Conservation (phyloP, 345 rosid species). For the Syzygium grande region DNA sequence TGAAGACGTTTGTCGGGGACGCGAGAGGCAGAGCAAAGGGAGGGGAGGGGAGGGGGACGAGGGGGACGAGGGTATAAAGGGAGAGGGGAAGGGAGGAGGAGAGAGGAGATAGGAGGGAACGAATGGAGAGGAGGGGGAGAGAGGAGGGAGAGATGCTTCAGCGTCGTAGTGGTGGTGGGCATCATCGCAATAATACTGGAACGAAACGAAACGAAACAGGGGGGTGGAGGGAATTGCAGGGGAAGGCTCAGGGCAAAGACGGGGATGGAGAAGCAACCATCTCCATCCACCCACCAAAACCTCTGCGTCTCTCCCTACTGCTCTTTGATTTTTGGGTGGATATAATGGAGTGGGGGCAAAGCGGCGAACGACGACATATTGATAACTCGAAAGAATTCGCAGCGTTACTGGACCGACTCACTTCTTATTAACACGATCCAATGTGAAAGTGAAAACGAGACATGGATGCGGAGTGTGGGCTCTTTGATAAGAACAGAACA, state of each 20-base stretch:
- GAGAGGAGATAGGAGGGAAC: conserved; percentile 19
- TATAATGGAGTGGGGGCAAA: background rate
- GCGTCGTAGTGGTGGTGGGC: background rate
- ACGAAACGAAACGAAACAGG: background rate
- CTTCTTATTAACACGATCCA: too few relatives aligned
- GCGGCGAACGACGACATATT: background rate
- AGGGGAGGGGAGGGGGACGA: background rate
- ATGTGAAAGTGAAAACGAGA: background rate
- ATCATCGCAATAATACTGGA: background rate
- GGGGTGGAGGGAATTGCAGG: background rate
- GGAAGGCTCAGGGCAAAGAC: background rate
- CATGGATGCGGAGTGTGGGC: too few relatives aligned
- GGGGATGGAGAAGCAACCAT: conserved; percentile 12
- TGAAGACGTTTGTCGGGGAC: background rate
- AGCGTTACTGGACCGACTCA: background rate
- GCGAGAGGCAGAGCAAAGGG: background rate
- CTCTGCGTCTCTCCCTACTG: background rate
- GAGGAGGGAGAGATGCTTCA: conserved; percentile 19
- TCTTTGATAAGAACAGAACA: too few relatives aligned
- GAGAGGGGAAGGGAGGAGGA: background rate
- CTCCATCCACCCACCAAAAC: conserved; percentile 14
- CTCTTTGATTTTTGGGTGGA: background rate
- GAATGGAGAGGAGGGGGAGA: conserved; percentile 24
- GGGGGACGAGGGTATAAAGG: background rate
- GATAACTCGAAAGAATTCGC: background rate